A percentile compares a stretch with the other conserved stretches of the same genome.
phyloP scores from a whole-genome alignment of 1,139 yeast genomes.

The Hemisphaericaspora xylanilytica region DNA sequence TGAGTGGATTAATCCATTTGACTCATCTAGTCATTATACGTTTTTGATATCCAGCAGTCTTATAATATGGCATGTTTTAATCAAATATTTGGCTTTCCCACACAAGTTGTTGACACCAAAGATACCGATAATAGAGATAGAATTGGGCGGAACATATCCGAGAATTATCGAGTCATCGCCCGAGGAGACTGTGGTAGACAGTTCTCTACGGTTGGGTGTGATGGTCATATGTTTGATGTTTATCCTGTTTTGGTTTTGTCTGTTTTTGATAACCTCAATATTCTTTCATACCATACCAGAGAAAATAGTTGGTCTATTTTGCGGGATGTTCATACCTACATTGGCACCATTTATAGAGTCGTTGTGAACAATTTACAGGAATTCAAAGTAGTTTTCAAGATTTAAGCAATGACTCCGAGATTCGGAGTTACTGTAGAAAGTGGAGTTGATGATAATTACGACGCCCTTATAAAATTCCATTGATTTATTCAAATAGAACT shows the following conservation, averaged over 20 bases:
- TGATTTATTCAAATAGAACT: too few species aligned
- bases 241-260: conserved; percentile 38
- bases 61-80: conserved; percentile 38
- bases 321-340: conserved; percentile 46
- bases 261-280: conserved; percentile 51
- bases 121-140: conserved; percentile 8
- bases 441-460: too few species aligned
- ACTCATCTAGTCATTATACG: conserved; percentile 63
- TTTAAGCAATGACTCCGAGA: too few species aligned
- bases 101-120: conserved; percentile 1
- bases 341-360: conserved; percentile 9
- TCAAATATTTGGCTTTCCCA: conserved; percentile 12
- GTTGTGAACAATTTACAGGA: too few species aligned
- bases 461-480: too few species aligned
- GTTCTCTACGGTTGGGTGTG: not conserved
- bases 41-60: conserved; percentile 50
- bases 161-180: not conserved
- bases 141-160: conserved; percentile 4
- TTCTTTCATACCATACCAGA: conserved; percentile 64
- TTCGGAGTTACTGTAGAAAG: too few species aligned
- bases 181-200: not conserved
- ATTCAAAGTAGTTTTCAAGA: too few species aligned
- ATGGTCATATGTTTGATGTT: conserved; percentile 12
- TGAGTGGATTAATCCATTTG: conserved; percentile 57
- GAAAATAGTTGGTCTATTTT: conserved; percentile 48